A percentile compares a stretch with the other conserved stretches of the same genome.
Evolutionary conservation across 257 asterid species (phyloP).

Genomic region (Nicotiana tomentosiformis): DNA sequence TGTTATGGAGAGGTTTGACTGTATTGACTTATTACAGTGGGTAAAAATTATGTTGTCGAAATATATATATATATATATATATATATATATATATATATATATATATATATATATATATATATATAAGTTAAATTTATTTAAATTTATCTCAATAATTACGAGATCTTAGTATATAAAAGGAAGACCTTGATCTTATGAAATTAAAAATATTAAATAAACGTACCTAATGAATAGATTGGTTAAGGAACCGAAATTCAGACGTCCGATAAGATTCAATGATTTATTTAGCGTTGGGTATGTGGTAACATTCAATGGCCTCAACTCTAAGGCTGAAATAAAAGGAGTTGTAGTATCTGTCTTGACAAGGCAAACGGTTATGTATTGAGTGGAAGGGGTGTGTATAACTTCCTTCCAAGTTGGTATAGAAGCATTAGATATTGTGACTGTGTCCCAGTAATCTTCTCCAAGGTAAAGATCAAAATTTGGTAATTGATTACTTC

Average conservation of each 20-base stretch:
- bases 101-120: too few relatives aligned
- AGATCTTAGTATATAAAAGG: background rate
- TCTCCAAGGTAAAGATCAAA: slow-evolving; percentile 17
- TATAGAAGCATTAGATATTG: background rate
- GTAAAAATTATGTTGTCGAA: background rate
- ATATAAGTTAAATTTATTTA: too few relatives aligned
- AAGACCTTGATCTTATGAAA: background rate
- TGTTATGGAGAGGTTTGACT: too few relatives aligned
- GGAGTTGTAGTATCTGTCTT: slow-evolving; percentile 1
- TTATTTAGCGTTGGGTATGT: background rate
- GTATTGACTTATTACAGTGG: too few relatives aligned
- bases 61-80: too few relatives aligned
- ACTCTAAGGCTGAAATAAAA: slow-evolving; percentile 16
- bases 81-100: too few relatives aligned
- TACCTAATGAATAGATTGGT: background rate
- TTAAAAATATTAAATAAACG: background rate
- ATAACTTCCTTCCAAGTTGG: too few relatives aligned
- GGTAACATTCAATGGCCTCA: background rate
- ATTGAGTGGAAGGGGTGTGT: too few relatives aligned
- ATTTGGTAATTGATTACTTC: background rate
- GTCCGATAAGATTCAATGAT: background rate
- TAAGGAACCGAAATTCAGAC: background rate
- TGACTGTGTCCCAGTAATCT: slow-evolving; percentile 11
- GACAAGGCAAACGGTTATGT: too few relatives aligned
- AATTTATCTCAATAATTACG: background rate